Evolutionary conservation across 768 basidiomycete genomes (phyloP).

Genomic region (Arthromyces matolae): DNA sequence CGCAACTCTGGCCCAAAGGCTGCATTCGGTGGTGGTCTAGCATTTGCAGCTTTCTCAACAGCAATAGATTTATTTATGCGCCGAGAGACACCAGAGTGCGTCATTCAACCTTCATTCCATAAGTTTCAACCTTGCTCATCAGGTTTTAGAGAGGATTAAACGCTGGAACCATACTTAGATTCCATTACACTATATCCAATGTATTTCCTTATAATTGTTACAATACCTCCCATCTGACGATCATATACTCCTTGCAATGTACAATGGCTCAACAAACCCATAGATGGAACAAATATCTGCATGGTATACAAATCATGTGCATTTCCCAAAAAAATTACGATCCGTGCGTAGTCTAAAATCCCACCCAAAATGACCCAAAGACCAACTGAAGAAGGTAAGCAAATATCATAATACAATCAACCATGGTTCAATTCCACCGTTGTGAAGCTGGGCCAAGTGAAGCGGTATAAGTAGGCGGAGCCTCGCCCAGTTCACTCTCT

Average conservation of each 20-base stretch:
- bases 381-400: too few relatives aligned
- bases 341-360: background rate
- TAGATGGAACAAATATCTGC: background rate
- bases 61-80: slow-evolving; percentile 83
- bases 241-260: slow-evolving; percentile 6
- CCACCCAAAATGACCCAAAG: background rate
- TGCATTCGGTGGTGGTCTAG: slow-evolving; percentile 81
- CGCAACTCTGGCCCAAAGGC: slow-evolving; percentile 85
- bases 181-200: slow-evolving; percentile 19
- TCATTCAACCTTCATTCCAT: too few relatives aligned
- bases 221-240: background rate
- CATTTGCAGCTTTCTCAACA: slow-evolving; percentile 91
- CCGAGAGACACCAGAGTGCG: slow-evolving; percentile 77
- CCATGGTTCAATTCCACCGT: background rate
- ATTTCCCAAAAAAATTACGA: background rate
- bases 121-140: too few relatives aligned
- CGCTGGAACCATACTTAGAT: slow-evolving; percentile 27
- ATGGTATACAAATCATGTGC: slow-evolving; percentile 2
- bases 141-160: slow-evolving; percentile 50
- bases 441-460: slow-evolving; percentile 3
- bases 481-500: slow-evolving; percentile 77
- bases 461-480: slow-evolving; percentile 71
- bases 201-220: slow-evolving; percentile 19
- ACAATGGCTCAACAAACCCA: background rate
- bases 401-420: too few relatives aligned